Evolutionary conservation across 1,139 yeast species (phyloP), one percentile per base, ranked within the genome.

Genomic region (Kodamaea anthophila): DNA sequence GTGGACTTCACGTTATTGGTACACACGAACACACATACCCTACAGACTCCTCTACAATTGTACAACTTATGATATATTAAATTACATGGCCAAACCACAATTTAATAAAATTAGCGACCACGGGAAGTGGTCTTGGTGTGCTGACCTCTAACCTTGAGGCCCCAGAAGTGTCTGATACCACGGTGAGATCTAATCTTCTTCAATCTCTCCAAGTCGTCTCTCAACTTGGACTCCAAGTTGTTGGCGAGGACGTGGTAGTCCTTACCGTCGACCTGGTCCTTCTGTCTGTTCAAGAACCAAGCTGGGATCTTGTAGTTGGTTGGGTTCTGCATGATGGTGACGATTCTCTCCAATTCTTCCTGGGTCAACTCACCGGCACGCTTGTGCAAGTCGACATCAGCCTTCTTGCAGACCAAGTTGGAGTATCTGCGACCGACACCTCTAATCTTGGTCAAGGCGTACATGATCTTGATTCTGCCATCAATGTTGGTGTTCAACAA

Each of bases 341-440:
- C 97, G 63, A 91, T 77, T 78, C 98, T 86, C 81, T 91, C 99
- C 70, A 91, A 86, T 77, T 91, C 99, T 82, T 91, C 99, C 71
- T 91, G 98, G 70, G 98, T 88, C 70, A 91, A 86, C 75, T 91
- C 98, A 84, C 99, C 99, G 59, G 99, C 99, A 76, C 99, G 86
- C 84, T 91, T 91, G 73, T 74, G 64, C 71, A 91, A 82, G 67
- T 86, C 94, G 65, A 91, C 94, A 78, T 91, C 99, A 60, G 99
- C 99, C 82, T 88, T 93, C 85, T 93, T 93, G 80, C 97, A 93
- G 65, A 91, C 96, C 77, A 93, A 79, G 91, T 91, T 93, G 73
- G 98, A 79, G 85, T 91, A 93, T 78, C 99, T 94, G 75, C 97
- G 94, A 76, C 98, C 98, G 65, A 93, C 97, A 86, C 99, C 99